phyloP scores from a whole-genome alignment of 345 rosid species.

The Hypericum perforatum region DNA sequence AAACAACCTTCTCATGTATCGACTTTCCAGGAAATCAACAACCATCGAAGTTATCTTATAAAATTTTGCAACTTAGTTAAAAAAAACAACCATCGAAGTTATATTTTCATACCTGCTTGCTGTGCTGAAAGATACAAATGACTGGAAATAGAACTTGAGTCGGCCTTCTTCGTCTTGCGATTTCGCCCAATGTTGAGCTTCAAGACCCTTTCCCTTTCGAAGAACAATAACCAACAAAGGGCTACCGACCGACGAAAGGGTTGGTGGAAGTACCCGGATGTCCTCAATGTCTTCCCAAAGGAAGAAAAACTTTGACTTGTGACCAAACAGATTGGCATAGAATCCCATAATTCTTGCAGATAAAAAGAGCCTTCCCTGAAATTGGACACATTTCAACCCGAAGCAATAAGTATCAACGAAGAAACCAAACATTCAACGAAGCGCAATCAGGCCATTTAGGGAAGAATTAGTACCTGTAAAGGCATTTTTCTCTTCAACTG shows the following conservation, averaged over 20 bases:
- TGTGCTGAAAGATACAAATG: slow-evolving; percentile 62
- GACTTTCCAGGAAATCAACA: slow-evolving; percentile 2
- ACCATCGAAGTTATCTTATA: not conserved
- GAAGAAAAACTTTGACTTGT: slow-evolving; percentile 70
- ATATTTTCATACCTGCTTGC: slow-evolving; percentile 70
- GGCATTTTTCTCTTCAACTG: slow-evolving; percentile 77
- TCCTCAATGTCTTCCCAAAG: slow-evolving; percentile 86
- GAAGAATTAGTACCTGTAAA: slow-evolving; percentile 49
- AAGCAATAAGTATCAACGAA: not conserved
- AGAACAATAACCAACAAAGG: slow-evolving; percentile 55
- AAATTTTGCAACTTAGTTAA: not conserved
- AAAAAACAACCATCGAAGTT: no score
- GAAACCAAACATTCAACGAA: slow-evolving; percentile 7
- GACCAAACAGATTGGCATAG: slow-evolving; percentile 73
- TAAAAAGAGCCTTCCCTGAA: slow-evolving; percentile 74
- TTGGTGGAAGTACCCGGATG: slow-evolving; percentile 63
- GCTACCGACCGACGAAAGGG: slow-evolving; percentile 63
- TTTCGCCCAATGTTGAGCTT: slow-evolving; percentile 74
- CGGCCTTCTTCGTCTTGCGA: slow-evolving; percentile 74
- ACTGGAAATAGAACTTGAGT: slow-evolving; percentile 59
- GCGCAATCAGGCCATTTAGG: no score
- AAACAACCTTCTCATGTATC: slow-evolving; percentile 5
- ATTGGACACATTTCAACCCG: slow-evolving; percentile 1
- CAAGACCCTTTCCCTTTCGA: slow-evolving; percentile 53
- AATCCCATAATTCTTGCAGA: slow-evolving; percentile 89